Conservation (phyloP, 1,284 basidiomycete genomes). For the Wallemia mellicola region DNA sequence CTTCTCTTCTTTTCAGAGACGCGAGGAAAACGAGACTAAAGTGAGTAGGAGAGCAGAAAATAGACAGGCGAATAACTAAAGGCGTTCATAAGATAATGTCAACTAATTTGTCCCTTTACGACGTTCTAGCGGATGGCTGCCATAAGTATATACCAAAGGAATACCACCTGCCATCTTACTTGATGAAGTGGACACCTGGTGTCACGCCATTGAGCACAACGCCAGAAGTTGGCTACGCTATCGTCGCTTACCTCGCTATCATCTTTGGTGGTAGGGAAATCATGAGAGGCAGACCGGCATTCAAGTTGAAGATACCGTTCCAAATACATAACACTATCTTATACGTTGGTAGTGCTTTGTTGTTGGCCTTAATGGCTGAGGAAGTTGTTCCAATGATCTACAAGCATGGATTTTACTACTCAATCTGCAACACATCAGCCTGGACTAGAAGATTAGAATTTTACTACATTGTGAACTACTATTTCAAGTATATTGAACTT, state of each 20-base stretch:
- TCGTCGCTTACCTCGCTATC: slow-evolving; percentile 53
- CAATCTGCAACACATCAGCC: slow-evolving; percentile 42
- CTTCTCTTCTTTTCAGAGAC: too few relatives aligned
- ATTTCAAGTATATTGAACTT: slow-evolving; percentile 79
- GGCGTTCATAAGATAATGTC: too few relatives aligned
- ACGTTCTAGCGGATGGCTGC: neutral
- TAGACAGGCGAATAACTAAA: neutral
- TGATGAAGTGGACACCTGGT: slow-evolving; percentile 37
- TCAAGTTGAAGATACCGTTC: slow-evolving; percentile 61
- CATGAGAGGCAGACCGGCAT: slow-evolving; percentile 46
- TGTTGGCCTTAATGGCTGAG: slow-evolving; percentile 64
- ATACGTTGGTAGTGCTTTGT: slow-evolving; percentile 44
- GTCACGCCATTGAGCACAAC: slow-evolving; percentile 51
- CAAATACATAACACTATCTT: slow-evolving; percentile 75
- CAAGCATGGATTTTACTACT: slow-evolving; percentile 37
- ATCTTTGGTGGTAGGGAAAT: slow-evolving; percentile 61
- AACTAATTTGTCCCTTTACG: neutral
- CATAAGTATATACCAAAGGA: neutral
- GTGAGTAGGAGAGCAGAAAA: too few relatives aligned
- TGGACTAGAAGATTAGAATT: slow-evolving; percentile 73
- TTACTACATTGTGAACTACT: slow-evolving; percentile 97
- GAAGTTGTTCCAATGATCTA: slow-evolving; percentile 50
- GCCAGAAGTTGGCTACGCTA: slow-evolving; percentile 33
- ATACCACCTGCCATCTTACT: slow-evolving; percentile 27
- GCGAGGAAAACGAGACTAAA: too few relatives aligned